phyloP scores from a whole-genome alignment of 1,284 basidiomycete species.

The Heterobasidion annosum region DNA sequence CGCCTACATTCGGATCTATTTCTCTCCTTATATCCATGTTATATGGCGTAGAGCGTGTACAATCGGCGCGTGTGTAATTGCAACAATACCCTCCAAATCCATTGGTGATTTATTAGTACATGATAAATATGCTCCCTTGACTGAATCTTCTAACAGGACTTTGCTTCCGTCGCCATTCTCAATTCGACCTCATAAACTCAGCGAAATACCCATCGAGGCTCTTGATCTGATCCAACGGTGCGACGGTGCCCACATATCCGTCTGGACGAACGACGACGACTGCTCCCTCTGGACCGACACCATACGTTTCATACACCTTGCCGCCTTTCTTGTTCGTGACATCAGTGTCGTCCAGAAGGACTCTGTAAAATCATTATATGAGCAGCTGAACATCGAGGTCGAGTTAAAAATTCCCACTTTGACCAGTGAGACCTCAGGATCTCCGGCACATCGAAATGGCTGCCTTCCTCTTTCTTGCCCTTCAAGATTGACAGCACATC shows the following conservation, averaged over 20 bases:
- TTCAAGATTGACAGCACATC: slow-evolving; percentile 45
- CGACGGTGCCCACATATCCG: slow-evolving; percentile 59
- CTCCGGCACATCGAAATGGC: slow-evolving; percentile 40
- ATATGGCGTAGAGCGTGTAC: too few relatives aligned
- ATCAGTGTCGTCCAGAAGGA: slow-evolving; percentile 26
- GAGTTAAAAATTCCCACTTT: slow-evolving; percentile 32
- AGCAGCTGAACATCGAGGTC: not conserved
- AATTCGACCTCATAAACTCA: slow-evolving; percentile 22
- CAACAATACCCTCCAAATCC: not conserved
- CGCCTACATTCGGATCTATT: too few relatives aligned
- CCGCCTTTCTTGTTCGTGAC: slow-evolving; percentile 25
- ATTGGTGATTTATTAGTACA: not conserved
- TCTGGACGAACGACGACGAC: slow-evolving; percentile 67
- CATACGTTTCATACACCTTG: slow-evolving; percentile 37
- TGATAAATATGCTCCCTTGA: too few relatives aligned
- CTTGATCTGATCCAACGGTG: slow-evolving; percentile 34
- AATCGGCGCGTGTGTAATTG: not conserved
- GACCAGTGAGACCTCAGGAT: slow-evolving; percentile 57
- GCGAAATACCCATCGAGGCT: slow-evolving; percentile 47
- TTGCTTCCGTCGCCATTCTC: not conserved
- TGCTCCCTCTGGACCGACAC: slow-evolving; percentile 46
- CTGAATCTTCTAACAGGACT: too few relatives aligned
- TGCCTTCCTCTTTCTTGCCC: slow-evolving; percentile 35
- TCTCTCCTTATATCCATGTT: too few relatives aligned
- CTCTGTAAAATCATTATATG: slow-evolving; percentile 11